Conservation (phyloP, 805 yeast genomes). For the Scheffersomyces stipitis region DNA sequence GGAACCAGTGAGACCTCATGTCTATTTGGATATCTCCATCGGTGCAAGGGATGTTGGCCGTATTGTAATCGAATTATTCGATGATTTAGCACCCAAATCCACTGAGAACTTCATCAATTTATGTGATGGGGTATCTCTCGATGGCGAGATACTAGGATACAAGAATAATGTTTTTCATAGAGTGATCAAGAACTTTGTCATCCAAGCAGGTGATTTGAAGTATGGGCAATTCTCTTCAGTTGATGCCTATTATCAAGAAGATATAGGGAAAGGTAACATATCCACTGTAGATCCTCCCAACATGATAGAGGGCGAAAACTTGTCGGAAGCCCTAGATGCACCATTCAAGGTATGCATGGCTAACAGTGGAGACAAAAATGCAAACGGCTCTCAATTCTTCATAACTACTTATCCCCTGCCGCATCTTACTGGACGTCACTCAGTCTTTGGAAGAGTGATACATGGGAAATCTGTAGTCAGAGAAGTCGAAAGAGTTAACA, state of each 20-base stretch:
- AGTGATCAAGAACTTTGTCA: slow-evolving; percentile 65
- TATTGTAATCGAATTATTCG: slow-evolving; percentile 55
- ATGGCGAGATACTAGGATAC: slow-evolving; percentile 28
- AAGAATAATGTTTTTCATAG: slow-evolving; percentile 56
- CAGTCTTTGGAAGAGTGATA: slow-evolving; percentile 72
- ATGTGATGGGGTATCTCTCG: slow-evolving; percentile 30
- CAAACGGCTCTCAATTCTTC: slow-evolving; percentile 69
- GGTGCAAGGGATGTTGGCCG: slow-evolving; percentile 50
- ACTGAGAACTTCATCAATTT: slow-evolving; percentile 49
- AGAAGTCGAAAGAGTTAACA: slow-evolving; percentile 53
- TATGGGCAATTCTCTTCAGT: slow-evolving; percentile 28
- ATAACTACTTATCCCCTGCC: slow-evolving; percentile 68
- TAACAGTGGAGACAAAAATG: slow-evolving; percentile 45
- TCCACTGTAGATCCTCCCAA: slow-evolving; percentile 17
- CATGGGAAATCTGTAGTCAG: slow-evolving; percentile 70
- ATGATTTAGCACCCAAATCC: slow-evolving; percentile 56
- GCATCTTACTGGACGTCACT: slow-evolving; percentile 73
- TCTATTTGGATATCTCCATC: slow-evolving; percentile 55
- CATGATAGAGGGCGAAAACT: slow-evolving; percentile 59
- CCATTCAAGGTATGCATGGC: slow-evolving; percentile 66
- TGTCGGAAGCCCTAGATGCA: slow-evolving; percentile 39
- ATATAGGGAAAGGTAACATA: slow-evolving; percentile 37
- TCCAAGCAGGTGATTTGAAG: slow-evolving; percentile 65
- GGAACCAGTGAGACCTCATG: slow-evolving; percentile 26
- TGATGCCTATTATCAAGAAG: slow-evolving; percentile 20